Evolutionary conservation across 2,329 filamentous ascomycete genomes (phyloP), one percentile per base, ranked within the genome.

Genomic region (Exserohilum turcica): DNA sequence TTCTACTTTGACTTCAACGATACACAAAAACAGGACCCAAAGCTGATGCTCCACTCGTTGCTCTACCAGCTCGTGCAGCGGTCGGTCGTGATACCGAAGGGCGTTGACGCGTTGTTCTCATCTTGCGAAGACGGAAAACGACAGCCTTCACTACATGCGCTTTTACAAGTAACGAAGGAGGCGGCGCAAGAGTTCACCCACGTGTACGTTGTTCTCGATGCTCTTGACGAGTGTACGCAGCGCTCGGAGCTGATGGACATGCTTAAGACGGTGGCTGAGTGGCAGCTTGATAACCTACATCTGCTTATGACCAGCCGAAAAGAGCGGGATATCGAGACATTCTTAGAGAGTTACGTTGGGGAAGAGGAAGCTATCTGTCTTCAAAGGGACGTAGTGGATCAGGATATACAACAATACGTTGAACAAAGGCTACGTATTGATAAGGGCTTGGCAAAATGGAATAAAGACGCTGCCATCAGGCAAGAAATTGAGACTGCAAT

Each of bases 1-100:
- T 72, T 71, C 43, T 71, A 56, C 54, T 71, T 72, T 35, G 61
- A 68, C 48, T 79, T 79, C 60, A 77, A 68, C 5, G 68, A 78
- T 43, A 33, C 6, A 0, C 42, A 66, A 24, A 79, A 78, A 43
- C 74, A 76, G 49, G 35, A 58, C 0, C 38, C 70, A 4, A 67
- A 73, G 13, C 56, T 64, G 0, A 71, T 77, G 64, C 10, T 79
- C 1, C 68, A 71, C 15, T 77, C 76, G 9, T 57, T 79, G 3
- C 40, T 77, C 8, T 52, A 33, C 13, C 77, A 79, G 47, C 58
- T 78, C 2, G 67, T 66, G 40, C 35, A 60, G 18, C 60, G 62
- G 12, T 54, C 43, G 6, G 19, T 36, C 8, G 48, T 42, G 10
- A 43, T 63, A 12, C 65, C 57, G 5, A 13, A 33, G 24, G 7